Evolutionary conservation across 1,139 yeast genomes (phyloP).

Genomic region (Suhomyces anneliseae): DNA sequence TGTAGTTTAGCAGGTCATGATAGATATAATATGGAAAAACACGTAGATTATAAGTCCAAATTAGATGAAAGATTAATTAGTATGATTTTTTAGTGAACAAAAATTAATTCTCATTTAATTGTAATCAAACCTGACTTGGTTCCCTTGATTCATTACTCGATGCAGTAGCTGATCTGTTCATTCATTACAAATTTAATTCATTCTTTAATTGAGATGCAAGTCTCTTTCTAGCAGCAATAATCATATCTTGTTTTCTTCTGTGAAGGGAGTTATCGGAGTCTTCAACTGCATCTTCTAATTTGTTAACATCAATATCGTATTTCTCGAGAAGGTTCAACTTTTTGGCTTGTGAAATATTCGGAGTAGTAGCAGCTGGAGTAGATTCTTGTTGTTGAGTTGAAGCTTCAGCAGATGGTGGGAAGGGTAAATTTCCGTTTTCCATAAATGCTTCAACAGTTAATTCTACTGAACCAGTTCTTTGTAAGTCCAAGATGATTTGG

Average conservation of each 20-base stretch:
- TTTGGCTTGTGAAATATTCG: neutral
- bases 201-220: slow-evolving; percentile 39
- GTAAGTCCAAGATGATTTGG: slow-evolving; percentile 67
- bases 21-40: no score
- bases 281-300: slow-evolving; percentile 16
- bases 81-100: no score
- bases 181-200: slow-evolving; percentile 17
- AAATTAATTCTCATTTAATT: no score
- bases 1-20: neutral
- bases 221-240: slow-evolving; percentile 43
- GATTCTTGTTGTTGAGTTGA: slow-evolving; percentile 3
- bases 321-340: slow-evolving; percentile 37
- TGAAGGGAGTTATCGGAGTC: slow-evolving; percentile 16
- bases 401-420: slow-evolving; percentile 49
- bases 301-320: slow-evolving; percentile 24
- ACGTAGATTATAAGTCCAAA: no score
- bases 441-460: slow-evolving; percentile 71
- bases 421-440: slow-evolving; percentile 64
- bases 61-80: no score
- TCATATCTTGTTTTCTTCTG: slow-evolving; percentile 43
- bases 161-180: no score
- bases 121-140: no score
- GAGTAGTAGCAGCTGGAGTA: neutral
- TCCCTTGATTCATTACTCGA: no score
- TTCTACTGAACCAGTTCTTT: slow-evolving; percentile 77